Conservation (phyloP, 2,329 filamentous ascomycete genomes). For the Diaporthe sp. region DNA sequence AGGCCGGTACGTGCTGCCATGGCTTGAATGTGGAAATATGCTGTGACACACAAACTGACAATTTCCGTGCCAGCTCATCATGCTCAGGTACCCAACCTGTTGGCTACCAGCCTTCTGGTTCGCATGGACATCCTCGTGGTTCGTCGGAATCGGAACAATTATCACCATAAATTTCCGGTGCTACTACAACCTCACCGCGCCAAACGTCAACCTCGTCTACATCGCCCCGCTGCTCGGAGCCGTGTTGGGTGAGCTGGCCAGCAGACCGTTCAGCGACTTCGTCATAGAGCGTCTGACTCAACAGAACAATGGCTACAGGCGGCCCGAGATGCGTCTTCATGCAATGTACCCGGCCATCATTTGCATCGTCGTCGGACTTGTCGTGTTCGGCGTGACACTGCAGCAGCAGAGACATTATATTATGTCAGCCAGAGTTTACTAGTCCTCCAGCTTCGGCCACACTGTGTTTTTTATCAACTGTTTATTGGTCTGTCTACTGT, state of each 20-base stretch:
- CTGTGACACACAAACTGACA: neutral
- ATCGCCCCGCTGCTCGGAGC: neutral
- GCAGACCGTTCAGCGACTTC: neutral
- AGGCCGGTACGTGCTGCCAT: neutral
- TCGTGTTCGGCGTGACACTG: neutral
- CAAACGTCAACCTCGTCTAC: slow-evolving; percentile 1
- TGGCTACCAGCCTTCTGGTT: slow-evolving; percentile 15
- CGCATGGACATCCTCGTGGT: neutral
- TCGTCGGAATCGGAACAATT: neutral
- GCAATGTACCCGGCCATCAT: neutral
- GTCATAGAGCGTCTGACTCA: neutral
- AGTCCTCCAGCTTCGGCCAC: no score
- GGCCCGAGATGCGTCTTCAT: neutral
- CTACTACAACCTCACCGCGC: neutral
- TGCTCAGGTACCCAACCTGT: neutral
- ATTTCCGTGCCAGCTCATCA: neutral
- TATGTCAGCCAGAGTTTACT: neutral
- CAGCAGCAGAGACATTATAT: neutral
- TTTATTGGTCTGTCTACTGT: no score
- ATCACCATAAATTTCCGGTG: neutral
- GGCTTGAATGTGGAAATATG: neutral
- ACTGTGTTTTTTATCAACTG: no score
- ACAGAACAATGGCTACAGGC: neutral
- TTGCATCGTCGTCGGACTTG: neutral
- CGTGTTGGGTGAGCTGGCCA: neutral